These are phyloP conservation scores for Phoma sp. DNA, from an alignment of 2,329 filamentous ascomycete genomes.

Conservation along the genomic window DNA sequence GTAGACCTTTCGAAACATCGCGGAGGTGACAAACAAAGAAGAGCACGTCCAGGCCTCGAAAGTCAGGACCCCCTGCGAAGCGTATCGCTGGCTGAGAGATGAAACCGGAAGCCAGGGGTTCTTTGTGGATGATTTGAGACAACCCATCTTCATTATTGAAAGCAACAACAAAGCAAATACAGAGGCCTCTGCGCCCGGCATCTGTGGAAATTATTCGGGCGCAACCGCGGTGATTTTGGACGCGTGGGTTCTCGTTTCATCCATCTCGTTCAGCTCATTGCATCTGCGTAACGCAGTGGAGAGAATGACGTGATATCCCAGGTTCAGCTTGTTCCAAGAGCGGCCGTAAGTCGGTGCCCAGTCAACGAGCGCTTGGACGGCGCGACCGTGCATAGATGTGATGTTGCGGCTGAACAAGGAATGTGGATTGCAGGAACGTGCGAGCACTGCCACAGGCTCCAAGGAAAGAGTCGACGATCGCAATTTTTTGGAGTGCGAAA, in stretches of 20 bases:
- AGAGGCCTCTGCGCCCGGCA: background rate
- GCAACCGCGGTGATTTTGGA: background rate
- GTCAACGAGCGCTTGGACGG: constrained; percentile 13
- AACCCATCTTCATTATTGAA: background rate
- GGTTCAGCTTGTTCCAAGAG: background rate
- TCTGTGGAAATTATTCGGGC: background rate
- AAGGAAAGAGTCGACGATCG: constrained; percentile 2
- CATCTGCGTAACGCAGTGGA: constrained; percentile 10
- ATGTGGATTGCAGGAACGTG: constrained; percentile 13
- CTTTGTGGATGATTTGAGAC: background rate
- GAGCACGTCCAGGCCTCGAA: background rate
- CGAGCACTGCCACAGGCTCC: constrained; percentile 14
- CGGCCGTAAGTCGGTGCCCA: constrained; percentile 13
- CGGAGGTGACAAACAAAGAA: constrained; percentile 1
- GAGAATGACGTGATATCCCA: constrained; percentile 7
- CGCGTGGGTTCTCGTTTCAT: background rate
- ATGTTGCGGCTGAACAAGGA: constrained; percentile 14
- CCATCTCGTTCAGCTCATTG: background rate
- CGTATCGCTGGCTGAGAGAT: background rate
- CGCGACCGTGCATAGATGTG: constrained; percentile 2
- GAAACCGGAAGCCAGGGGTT: background rate
- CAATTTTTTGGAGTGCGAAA: constrained; percentile 6
- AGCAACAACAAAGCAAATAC: background rate
- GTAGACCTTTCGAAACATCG: background rate
- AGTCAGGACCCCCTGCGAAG: constrained; percentile 1